These are phyloP conservation scores for Pichia sp. DNA, from an alignment of 1,139 yeast genomes.

Conservation along the genomic window DNA sequence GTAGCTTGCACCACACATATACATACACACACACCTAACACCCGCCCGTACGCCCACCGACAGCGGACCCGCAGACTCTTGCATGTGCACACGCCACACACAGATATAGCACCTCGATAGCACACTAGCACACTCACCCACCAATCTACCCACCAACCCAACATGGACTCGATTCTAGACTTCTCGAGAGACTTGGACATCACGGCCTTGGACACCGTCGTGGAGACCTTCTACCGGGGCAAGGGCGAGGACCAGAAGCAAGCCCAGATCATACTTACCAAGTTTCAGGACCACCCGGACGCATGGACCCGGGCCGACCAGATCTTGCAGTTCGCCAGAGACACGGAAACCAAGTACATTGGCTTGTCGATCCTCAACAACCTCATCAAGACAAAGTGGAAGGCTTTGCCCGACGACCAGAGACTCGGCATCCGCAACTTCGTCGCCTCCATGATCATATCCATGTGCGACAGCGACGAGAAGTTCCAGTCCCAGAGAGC, in stretches of 20 bases:
- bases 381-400: constrained; percentile 90
- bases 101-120: no score
- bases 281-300: constrained; percentile 91
- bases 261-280: constrained; percentile 80
- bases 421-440: constrained; percentile 86
- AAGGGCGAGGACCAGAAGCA: constrained; percentile 74
- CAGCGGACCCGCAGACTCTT: background rate
- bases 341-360: constrained; percentile 86
- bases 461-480: constrained; percentile 81
- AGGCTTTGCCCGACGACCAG: constrained; percentile 81
- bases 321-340: constrained; percentile 71
- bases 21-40: background rate
- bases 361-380: constrained; percentile 88
- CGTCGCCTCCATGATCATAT: constrained; percentile 87
- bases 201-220: constrained; percentile 73
- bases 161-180: constrained; percentile 85
- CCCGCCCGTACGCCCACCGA: background rate
- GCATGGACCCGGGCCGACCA: constrained; percentile 95
- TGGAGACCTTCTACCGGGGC: constrained; percentile 81
- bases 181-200: constrained; percentile 83
- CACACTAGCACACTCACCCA: background rate
- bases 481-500: constrained; percentile 73
- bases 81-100: background rate
- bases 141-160: background rate
- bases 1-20: background rate